A percentile compares a stretch with the other conserved stretches of the same genome.
phyloP scores from a whole-genome alignment of 2,329 filamentous ascomycete genomes.

The Trichoderma sp. region DNA sequence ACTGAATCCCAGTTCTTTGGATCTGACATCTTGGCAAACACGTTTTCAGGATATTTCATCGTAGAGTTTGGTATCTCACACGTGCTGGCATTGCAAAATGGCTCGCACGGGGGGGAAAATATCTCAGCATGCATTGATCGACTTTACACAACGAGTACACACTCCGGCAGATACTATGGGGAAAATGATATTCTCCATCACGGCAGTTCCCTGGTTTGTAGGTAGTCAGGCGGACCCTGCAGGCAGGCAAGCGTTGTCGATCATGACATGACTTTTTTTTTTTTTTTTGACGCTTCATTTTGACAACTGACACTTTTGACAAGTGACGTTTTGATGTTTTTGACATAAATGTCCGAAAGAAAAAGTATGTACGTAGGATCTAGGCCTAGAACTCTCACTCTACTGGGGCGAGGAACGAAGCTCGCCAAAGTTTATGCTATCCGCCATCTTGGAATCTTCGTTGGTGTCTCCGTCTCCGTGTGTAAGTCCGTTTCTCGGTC shows the following conservation, averaged over 20 bases:
- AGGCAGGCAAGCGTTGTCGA: constrained; percentile 17
- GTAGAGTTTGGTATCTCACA: not conserved
- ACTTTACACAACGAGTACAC: not conserved
- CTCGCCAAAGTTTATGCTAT: not conserved
- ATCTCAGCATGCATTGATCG: not conserved
- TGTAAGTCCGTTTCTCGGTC: not conserved
- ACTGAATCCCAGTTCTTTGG: not conserved
- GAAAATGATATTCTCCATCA: not conserved
- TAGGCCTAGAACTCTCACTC: not conserved
- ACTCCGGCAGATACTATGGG: not conserved
- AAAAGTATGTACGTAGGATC: not conserved
- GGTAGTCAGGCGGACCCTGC: not conserved
- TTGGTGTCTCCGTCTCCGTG: not conserved
- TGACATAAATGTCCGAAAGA: not conserved
- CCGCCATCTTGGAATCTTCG: not conserved
- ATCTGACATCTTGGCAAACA: not conserved
- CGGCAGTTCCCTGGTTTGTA: not conserved
- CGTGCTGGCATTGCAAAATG: not conserved
- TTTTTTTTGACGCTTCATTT: too few species aligned
- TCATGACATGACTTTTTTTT: not conserved
- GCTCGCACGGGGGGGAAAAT: not conserved
- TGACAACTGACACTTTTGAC: too few species aligned
- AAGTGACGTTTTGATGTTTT: not conserved
- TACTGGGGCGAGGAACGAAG: not conserved
- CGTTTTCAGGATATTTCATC: not conserved